Base-by-base conservation (phyloP, 352 stramenopile genomes). In the Phytophthora tentaculata region DNA sequence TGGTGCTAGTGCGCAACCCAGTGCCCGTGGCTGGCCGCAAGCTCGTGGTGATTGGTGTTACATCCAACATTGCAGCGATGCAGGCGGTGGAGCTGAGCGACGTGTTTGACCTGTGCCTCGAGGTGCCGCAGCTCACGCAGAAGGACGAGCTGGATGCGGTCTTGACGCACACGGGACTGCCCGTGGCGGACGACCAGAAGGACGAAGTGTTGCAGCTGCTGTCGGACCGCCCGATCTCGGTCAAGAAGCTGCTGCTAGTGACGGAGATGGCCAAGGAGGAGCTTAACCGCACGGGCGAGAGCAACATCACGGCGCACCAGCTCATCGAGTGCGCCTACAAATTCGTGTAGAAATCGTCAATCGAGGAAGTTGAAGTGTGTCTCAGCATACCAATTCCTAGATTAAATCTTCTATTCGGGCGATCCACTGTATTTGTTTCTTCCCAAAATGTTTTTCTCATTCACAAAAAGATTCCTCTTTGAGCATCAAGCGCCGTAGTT, bases 1-100 rank as follows among this genome's bases (percentile, higher is more conserved):
- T 99, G 73, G 97, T 99, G 41, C 76, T 99, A 57, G 86, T 99
- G 43, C 98, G 98, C 77, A 99, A 99, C 81, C 86, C 95, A 17
- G 96, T 97, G 61, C 91, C 92, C 1, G 91, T 95, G 28, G 88
- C 93, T 61, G 95, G 96, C 39, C 90, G 95, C 35, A 98, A 98
- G 65, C 88, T 99, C 10, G 80, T 99, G 44, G 88, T 99, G 41
- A 97, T 99, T 55, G 97, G 94, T 53, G 97, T 98, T 19, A 98
- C 96, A 23, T 98, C 91, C 45, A 93, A 96, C 56, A 89, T 96
- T 23, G 76, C 92, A 14, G 81, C 96, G 13, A 89, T 99, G 72
- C 90, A 98, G 59, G 87, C 96, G 60, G 86, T 99, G 54, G 95
- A 97, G 58, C 79, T 99, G 26, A 81, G 90, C 24, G 84, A 98